Evolutionary conservation across 148 eudicot genomes (phyloP).

Genomic region (Chenopodium album): DNA sequence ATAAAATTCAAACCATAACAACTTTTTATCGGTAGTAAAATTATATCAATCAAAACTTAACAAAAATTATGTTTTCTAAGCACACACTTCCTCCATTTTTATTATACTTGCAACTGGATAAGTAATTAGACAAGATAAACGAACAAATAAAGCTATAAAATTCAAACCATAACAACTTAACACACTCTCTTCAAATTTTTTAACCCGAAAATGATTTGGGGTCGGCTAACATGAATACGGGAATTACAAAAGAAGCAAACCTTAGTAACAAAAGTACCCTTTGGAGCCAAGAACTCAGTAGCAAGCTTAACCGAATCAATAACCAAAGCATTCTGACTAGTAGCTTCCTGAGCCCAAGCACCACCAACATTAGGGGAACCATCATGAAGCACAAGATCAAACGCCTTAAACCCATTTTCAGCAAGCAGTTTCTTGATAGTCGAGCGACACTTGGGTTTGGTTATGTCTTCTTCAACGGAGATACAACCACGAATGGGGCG

Average conservation of each 20-base stretch:
- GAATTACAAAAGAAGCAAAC: slow-evolving; percentile 14
- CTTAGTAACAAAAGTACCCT: slow-evolving; percentile 85
- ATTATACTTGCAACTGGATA: too few species aligned
- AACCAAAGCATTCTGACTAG: slow-evolving; percentile 83
- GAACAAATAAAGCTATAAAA: too few species aligned
- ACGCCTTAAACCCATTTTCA: slow-evolving; percentile 60
- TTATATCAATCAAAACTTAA: too few species aligned
- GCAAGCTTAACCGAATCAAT: slow-evolving; percentile 88
- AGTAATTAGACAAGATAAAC: too few species aligned
- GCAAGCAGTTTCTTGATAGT: slow-evolving; percentile 48
- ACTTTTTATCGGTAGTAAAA: too few species aligned
- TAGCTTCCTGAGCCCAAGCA: slow-evolving; percentile 94
- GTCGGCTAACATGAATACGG: too few species aligned
- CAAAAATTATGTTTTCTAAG: too few species aligned
- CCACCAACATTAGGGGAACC: slow-evolving; percentile 97
- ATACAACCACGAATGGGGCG: slow-evolving; percentile 77
- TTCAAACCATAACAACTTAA: too few species aligned
- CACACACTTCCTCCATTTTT: too few species aligned
- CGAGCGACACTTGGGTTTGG: slow-evolving; percentile 56
- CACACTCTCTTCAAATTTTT: too few species aligned
- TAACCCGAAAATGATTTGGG: too few species aligned
- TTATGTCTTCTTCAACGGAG: slow-evolving; percentile 68
- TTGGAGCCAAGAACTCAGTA: slow-evolving; percentile 74
- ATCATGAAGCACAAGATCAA: slow-evolving; percentile 79
- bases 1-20: too few species aligned